A percentile compares a stretch with the other conserved stretches of the same genome.
Evolutionary conservation across 148 eudicot species (phyloP).

Genomic region (Talinum fruticosum): DNA sequence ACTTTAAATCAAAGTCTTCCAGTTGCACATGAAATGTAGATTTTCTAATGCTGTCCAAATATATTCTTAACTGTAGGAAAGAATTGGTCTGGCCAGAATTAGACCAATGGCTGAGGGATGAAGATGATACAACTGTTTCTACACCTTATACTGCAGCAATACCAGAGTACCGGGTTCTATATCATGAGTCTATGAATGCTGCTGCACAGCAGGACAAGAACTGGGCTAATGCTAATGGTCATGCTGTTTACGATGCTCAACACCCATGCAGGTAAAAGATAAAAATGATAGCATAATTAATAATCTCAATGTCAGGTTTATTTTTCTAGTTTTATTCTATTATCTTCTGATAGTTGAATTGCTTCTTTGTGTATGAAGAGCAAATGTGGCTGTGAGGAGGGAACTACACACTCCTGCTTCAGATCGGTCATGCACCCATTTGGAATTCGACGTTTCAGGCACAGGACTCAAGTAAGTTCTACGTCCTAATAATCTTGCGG

Average conservation of each 20-base stretch:
- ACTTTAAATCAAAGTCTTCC: neutral
- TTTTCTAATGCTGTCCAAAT: neutral
- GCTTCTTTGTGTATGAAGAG: conserved; percentile 34
- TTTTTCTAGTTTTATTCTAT: neutral
- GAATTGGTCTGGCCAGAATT: conserved; percentile 89
- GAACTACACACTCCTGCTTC: conserved; percentile 92
- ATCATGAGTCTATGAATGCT: conserved; percentile 38
- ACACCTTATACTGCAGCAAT: conserved; percentile 92
- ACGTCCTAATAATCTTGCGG: neutral
- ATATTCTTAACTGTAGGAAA: conserved; percentile 46
- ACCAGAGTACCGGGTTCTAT: conserved; percentile 71
- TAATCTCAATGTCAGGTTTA: neutral
- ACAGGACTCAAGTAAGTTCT: conserved; percentile 75
- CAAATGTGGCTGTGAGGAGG: conserved; percentile 77
- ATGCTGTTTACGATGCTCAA: conserved; percentile 72
- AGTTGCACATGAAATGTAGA: neutral
- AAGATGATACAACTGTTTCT: conserved; percentile 56
- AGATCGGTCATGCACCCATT: conserved; percentile 93
- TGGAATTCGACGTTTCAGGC: conserved; percentile 84
- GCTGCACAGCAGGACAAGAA: conserved; percentile 35
- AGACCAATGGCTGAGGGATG: conserved; percentile 66
- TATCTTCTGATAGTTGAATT: neutral
- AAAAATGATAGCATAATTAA: neutral
- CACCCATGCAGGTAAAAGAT: conserved; percentile 82
- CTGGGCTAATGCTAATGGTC: conserved; percentile 70